Evolutionary conservation across 1,139 yeast species (phyloP).

Genomic region (Candida frijolesensis): DNA sequence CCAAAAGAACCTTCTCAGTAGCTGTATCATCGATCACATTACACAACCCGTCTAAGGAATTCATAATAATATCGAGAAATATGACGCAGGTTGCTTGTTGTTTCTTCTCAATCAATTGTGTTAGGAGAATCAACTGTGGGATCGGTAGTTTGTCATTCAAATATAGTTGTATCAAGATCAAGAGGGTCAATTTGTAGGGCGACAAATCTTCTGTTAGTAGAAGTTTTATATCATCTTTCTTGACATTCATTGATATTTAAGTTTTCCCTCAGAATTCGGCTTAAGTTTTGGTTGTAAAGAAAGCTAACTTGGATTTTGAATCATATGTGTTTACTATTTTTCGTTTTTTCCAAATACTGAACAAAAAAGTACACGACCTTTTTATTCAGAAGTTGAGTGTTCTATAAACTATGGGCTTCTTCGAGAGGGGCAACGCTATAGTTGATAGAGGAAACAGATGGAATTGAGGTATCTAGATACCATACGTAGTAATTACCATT

Average conservation of each 20-base stretch:
- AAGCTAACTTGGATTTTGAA: not conserved
- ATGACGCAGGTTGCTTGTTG: not conserved
- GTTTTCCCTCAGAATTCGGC: not conserved
- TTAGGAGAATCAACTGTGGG: slow-evolving; percentile 7
- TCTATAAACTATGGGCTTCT: too few relatives aligned
- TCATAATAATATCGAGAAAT: slow-evolving; percentile 2
- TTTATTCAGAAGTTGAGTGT: too few relatives aligned
- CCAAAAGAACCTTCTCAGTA: slow-evolving; percentile 13
- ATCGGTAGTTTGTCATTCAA: slow-evolving; percentile 4
- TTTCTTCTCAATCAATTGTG: slow-evolving; percentile 12
- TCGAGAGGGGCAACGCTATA: not conserved
- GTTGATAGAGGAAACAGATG: too few relatives aligned
- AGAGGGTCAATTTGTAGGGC: slow-evolving; percentile 5
- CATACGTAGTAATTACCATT: too few relatives aligned
- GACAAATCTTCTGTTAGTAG: slow-evolving; percentile 6
- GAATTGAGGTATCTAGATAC: too few relatives aligned
- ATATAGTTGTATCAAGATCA: slow-evolving; percentile 3
- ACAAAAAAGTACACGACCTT: not conserved
- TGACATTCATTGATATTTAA: not conserved
- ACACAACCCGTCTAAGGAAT: slow-evolving; percentile 7
- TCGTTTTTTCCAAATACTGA: not conserved
- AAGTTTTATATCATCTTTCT: slow-evolving; percentile 2
- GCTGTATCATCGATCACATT: slow-evolving; percentile 2
- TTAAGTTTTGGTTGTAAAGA: not conserved
- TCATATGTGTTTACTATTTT: not conserved